A percentile compares a stretch with the other conserved stretches of the same genome.
These are phyloP conservation scores for Lycium barbarum DNA, from an alignment of 257 asterid genomes.

Conservation along the genomic window DNA sequence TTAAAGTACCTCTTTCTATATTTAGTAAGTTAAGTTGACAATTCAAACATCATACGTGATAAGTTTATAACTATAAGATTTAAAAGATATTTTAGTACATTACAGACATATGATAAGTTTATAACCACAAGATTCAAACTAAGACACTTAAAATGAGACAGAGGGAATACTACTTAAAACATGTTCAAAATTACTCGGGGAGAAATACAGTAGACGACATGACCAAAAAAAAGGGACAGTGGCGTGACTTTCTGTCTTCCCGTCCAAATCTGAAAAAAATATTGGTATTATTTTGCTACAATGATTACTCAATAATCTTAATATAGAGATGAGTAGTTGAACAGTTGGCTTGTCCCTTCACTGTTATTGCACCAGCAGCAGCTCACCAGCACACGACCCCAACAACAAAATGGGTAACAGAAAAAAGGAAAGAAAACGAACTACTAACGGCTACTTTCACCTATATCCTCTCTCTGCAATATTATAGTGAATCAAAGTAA, in stretches of 20 bases:
- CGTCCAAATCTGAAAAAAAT: background rate
- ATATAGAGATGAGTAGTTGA: slow-evolving; percentile 30
- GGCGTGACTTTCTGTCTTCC: slow-evolving; percentile 1
- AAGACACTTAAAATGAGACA: too few relatives aligned
- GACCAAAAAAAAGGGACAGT: background rate
- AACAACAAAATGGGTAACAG: background rate
- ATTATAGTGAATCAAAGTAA: background rate
- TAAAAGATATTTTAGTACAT: too few relatives aligned
- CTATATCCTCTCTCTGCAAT: slow-evolving; percentile 16
- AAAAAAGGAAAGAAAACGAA: slow-evolving; percentile 32
- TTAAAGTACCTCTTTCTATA: too few relatives aligned
- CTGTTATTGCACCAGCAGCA: background rate
- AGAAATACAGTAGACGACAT: background rate
- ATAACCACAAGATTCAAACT: too few relatives aligned
- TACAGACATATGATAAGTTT: too few relatives aligned
- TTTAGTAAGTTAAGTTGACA: too few relatives aligned
- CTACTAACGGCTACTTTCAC: slow-evolving; percentile 43
- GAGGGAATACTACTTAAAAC: too few relatives aligned
- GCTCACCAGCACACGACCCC: background rate
- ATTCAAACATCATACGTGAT: too few relatives aligned
- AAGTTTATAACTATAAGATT: too few relatives aligned
- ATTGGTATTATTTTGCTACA: background rate
- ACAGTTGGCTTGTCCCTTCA: slow-evolving; percentile 47
- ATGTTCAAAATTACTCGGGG: too few relatives aligned
- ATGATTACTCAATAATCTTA: slow-evolving; percentile 32